phyloP scores from a whole-genome alignment of 352 stramenopile genomes.

The Pythium myriotylum region DNA sequence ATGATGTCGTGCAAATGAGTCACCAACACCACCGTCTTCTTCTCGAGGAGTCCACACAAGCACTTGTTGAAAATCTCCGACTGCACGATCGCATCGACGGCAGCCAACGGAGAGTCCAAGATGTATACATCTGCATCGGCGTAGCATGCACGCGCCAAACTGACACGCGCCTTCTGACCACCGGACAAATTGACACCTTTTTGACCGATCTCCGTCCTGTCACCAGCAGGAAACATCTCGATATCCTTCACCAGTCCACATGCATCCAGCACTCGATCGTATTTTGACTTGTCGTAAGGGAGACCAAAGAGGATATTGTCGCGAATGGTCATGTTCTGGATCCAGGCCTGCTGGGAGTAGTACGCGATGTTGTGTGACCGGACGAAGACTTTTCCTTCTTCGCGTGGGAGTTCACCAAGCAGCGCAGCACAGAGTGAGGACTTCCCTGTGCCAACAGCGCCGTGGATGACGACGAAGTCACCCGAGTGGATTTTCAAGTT shows the following conservation, averaged over 20 bases:
- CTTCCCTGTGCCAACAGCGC: slow-evolving; percentile 48
- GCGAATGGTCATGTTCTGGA: too few relatives aligned
- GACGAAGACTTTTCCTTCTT: slow-evolving; percentile 37
- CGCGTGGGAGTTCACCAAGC: slow-evolving; percentile 78
- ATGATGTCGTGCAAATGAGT: slow-evolving; percentile 84
- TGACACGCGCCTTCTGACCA: slow-evolving; percentile 90
- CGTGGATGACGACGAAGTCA: slow-evolving; percentile 51
- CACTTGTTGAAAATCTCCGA: slow-evolving; percentile 83
- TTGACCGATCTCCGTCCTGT: slow-evolving; percentile 94
- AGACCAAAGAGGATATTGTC: too few relatives aligned
- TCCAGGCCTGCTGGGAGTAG: too few relatives aligned
- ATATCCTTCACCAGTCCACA: slow-evolving; percentile 88
- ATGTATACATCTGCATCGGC: slow-evolving; percentile 63
- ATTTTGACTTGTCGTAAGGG: slow-evolving; percentile 65
- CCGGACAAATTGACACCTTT: slow-evolving; percentile 93
- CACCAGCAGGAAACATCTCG: slow-evolving; percentile 72
- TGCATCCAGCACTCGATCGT: slow-evolving; percentile 55
- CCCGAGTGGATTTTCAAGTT: slow-evolving; percentile 33
- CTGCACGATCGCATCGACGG: slow-evolving; percentile 94
- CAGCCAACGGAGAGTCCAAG: slow-evolving; percentile 90
- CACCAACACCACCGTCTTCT: slow-evolving; percentile 82
- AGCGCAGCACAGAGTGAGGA: slow-evolving; percentile 45
- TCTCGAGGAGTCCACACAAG: slow-evolving; percentile 28
- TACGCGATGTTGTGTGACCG: slow-evolving; percentile 93
- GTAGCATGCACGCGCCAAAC: slow-evolving; percentile 66